Evolutionary conservation across 129 eudicot species (phyloP).

Genomic region (Logfia minima): DNA sequence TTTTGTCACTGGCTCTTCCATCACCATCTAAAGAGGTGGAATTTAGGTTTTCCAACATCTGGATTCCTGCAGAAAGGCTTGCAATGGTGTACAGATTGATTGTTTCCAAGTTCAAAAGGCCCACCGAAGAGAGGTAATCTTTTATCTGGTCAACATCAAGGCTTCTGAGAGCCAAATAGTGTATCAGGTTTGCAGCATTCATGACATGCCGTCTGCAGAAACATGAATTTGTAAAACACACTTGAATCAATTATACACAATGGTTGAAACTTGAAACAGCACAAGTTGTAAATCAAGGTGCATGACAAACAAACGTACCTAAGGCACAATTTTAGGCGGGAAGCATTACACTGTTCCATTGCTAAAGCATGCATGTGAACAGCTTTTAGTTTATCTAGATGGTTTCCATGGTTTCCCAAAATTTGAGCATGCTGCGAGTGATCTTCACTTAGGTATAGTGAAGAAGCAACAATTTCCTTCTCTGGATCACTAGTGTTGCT

Average conservation of each 20-base stretch:
- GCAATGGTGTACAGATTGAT: slow-evolving; percentile 60
- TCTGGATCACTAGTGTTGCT: slow-evolving; percentile 23
- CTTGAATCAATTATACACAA: not conserved
- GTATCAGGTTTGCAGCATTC: slow-evolving; percentile 63
- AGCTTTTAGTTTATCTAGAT: slow-evolving; percentile 74
- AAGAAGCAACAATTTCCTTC: slow-evolving; percentile 36
- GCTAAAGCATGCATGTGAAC: slow-evolving; percentile 71
- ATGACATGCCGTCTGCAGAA: slow-evolving; percentile 54
- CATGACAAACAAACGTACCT: slow-evolving; percentile 34
- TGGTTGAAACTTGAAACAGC: not conserved
- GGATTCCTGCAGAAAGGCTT: slow-evolving; percentile 70
- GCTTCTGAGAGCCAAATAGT: slow-evolving; percentile 69
- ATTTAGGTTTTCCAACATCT: slow-evolving; percentile 48
- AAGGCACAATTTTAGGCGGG: slow-evolving; percentile 55
- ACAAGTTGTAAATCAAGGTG: not conserved
- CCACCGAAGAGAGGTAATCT: slow-evolving; percentile 55
- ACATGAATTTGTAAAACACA: slow-evolving; percentile 1
- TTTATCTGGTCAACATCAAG: slow-evolving; percentile 62
- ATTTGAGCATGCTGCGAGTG: slow-evolving; percentile 25
- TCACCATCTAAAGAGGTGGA: slow-evolving; percentile 35
- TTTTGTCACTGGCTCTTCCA: slow-evolving; percentile 28
- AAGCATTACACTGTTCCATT: slow-evolving; percentile 79
- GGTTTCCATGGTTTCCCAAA: slow-evolving; percentile 39
- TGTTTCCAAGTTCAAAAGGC: slow-evolving; percentile 67
- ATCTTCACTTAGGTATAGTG: slow-evolving; percentile 26